Evolutionary conservation across 371 early-diverging fungal species (phyloP).

Genomic region (Lichtheimia corymbifera): DNA sequence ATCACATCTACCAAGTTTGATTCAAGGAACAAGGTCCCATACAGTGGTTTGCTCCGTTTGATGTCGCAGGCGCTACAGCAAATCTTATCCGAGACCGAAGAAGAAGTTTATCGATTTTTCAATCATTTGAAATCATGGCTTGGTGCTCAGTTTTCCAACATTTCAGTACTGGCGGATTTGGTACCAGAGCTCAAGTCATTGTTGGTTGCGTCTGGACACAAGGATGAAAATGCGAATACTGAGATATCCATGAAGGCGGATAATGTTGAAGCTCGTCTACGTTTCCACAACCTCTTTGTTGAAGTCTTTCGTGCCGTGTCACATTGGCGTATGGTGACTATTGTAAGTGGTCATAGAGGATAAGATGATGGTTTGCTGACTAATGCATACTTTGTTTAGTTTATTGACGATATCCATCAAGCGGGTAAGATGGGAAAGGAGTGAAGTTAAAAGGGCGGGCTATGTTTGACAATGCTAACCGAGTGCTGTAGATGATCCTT

Average conservation of each 20-base stretch:
- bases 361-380: too few species aligned
- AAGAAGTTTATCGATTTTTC: slow-evolving; percentile 36
- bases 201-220: slow-evolving; percentile 9
- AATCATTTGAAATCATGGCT: slow-evolving; percentile 32
- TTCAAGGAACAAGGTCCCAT: slow-evolving; percentile 39
- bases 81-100: slow-evolving; percentile 45
- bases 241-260: slow-evolving; percentile 24
- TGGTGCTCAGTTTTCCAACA: slow-evolving; percentile 38
- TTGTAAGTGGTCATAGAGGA: slow-evolving; percentile 25
- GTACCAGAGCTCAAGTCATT: slow-evolving; percentile 45
- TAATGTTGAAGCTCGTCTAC: slow-evolving; percentile 38
- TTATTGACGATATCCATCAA: slow-evolving; percentile 49
- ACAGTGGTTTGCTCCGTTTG: slow-evolving; percentile 37
- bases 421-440: slow-evolving; percentile 21
- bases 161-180: slow-evolving; percentile 32
- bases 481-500: slow-evolving; percentile 31
- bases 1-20: slow-evolving; percentile 45
- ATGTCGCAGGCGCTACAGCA: slow-evolving; percentile 46
- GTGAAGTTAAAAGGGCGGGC: too few species aligned
- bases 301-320: slow-evolving; percentile 44
- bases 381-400: slow-evolving; percentile 16
- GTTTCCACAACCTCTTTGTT: slow-evolving; percentile 43
- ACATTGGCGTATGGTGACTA: slow-evolving; percentile 47
- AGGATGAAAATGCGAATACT: slow-evolving; percentile 12
- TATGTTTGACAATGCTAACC: too few species aligned